Evolutionary conservation across 176 grass and related monocot species (phyloP), one percentile per base, ranked within the genome.

Genomic region (Poa pratensis): DNA sequence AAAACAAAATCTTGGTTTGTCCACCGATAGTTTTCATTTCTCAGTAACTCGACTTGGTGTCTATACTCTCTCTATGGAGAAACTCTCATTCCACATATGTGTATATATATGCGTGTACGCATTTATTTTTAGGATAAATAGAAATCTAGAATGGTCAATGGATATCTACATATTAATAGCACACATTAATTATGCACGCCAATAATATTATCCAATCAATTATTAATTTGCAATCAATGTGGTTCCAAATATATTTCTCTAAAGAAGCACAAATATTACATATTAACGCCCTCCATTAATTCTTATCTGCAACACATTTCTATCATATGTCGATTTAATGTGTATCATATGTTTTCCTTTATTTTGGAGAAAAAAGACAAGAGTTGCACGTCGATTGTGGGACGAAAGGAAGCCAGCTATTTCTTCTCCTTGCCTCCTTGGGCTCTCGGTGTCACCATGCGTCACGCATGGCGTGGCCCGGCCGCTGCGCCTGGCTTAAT

Each of bases 71-170:
- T 49, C 11, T 14, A 5, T 4, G 20, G n/a, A 26, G 22, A 48
- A 73, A 73, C 42, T 27, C 42, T 26, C 26, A 22, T 5, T 26
- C 42, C 43, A 1, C 37, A 9, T 19, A 7, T 73, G 5, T 11
- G 18, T 50, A 26, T 73, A 50, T 73, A 73, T 65, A 65, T 65
- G 2, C 13, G 1, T 27, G 7, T 26, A 9, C 15, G 14, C 22
- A 73, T 50, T 73, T 73, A 73, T 73, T 49, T 26, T 13, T 73
- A 27, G 70, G 70, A 73, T 27, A 16, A 14, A 18, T 15, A 73
- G 3, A 73, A 26, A 27, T 49, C 23, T 50, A 27, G 43, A 73
- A 27, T 49, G 7, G 17, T 73, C 3, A 18, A 26, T 49, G 7
- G 4, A 7, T 73, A 73, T 28, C 22, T 73, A 17, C 0, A 49